Base-by-base conservation (phyloP, 306 rosid genomes). In the Ormosia emarginata region DNA sequence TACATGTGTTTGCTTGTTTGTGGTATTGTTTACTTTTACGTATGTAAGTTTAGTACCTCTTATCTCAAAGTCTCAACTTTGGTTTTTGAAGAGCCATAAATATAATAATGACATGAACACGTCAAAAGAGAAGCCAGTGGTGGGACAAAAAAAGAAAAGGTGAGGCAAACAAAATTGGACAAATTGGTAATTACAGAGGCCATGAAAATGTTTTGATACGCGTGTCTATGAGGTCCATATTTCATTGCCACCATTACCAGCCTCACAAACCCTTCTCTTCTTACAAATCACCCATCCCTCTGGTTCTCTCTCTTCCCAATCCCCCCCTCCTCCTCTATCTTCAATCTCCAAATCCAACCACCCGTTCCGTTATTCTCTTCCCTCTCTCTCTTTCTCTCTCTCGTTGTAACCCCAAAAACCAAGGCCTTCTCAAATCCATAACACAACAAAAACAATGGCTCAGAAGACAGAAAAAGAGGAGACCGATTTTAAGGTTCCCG, bases 141-240 rank as follows among this genome's bases (percentile, higher is more conserved):
- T 59, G 75, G 58, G 56, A 29, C 29, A 75, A 68, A 24, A 4
- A 59, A 10, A 30, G 12, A 6, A 18, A 1, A n/a, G 29, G 30
- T 2, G 30, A n/a, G 7, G 18, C 18, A 29, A 52, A 49, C 12
- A 14, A n/a, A 2, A 33, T 65, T 79, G 93, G 94, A 56, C 70
- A 85, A 89, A 83, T 76, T 37, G 53, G 97, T 91, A 85, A 90
- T 50, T 69, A 7, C 7, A 41, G 8, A 24, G 33, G 58, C 47
- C 71, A 72, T 30, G 69, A 79, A 88, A 69, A 84, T 86, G 91
- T 83, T 83, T 63, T 61, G 75, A 84, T 89, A 91, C 94, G 97
- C 98, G 98, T 94, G 93, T 90, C 88, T 71, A 81, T 86, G 90
- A 88, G 87, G 89, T 89, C 92, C 97, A 90, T 90, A 91, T 89